Evolutionary conservation across 176 grass and related monocot genomes (phyloP), one percentile per base, ranked within the genome.

Genomic region (Carex scoparia): DNA sequence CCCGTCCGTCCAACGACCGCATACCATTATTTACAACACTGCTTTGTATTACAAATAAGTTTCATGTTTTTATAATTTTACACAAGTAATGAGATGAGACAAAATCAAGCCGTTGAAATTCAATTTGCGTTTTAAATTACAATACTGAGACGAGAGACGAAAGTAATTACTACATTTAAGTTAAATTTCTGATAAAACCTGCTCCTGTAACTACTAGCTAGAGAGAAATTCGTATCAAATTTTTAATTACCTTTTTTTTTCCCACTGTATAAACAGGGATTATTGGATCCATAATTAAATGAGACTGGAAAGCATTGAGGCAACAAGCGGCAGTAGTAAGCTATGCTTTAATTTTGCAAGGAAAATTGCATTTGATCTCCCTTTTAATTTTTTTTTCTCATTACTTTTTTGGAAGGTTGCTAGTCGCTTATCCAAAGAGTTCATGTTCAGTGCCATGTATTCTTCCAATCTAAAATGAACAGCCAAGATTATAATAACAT

Each of bases 401-500:
- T 77, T 85, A 10, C 30, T 66, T 68, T 79, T 79, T 51, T 61
- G n/a, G 33, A 85, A 99, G 93, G 96, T 91, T 85, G 91, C 87
- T 51, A 82, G 60, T 80, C 85, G 86, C 2, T 83, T 99, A 10
- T 95, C 93, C 15, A 95, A 94, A 84, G 93, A 94, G 80, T 67
- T 33, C 49, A 99, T 91, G 51, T 81, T 85, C 58, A 49, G 70
- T 89, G 90, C 90, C 11, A 93, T 99, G 75, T 99, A 95, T 61
- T 90, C 96, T 12, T 99, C 93, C 62, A 93, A 99, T 87, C 70
- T 99, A 81, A 95, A 99, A 90, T 88, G 93, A 57, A 91, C 91
- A 9, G 85, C 88, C 44, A 23, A 23, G 23, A 23, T 23, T 23
- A 23, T 23, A 23, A 23, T 23, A 23, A 23, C 23, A 23, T 23